Evolutionary conservation across 768 basidiomycete genomes (phyloP), one percentile per base, ranked within the genome.

Genomic region (Suillus bovinus): DNA sequence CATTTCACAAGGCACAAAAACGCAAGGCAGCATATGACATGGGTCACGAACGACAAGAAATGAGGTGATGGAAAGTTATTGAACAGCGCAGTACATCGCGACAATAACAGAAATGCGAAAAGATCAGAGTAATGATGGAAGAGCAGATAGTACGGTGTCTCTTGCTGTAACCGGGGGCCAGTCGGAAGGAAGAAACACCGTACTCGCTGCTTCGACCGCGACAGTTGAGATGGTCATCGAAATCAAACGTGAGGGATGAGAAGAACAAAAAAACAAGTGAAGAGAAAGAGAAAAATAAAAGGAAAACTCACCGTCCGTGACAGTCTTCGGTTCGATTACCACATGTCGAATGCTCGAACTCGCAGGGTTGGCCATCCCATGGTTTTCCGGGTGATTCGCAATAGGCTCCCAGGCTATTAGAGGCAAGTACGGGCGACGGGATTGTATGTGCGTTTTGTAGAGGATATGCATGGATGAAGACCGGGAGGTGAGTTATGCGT

Each of bases 311-410:
- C 89, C 89, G 83, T 54, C 89, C 90, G 72, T 86, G 88, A 69
- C 91, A 91, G 61, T 89, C 80, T 66, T 87, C 67, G 3, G 82
- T 85, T 46, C 77, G 85, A 54, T 85, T 87, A 22, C 90, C 90
- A 66, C 91, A 93, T 20, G 90, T 92, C 0, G 90, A 90, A 62
- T 85, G 84, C 29, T 88, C 80, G 50, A 83, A 78, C n/a, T 90
- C 86, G 70, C 91, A 93, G 9, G 81, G 73, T 68, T 83, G 79
- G 11, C 91, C 90, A 65, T 91, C 82, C 73, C 80, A 87, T 0
- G 79, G 68, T 70, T 91, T 62, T 14, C 90, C 91, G 7, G 90
- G 90, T 60, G 85, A 87, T 70, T 93, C 87, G 69, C 91, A 93
- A 74, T 86, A 88, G 3, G 91, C 87, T 5, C 90, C 90, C 13